Base-by-base conservation (phyloP, 495 filamentous ascomycete genomes). In the Penicillium mononematosum region DNA sequence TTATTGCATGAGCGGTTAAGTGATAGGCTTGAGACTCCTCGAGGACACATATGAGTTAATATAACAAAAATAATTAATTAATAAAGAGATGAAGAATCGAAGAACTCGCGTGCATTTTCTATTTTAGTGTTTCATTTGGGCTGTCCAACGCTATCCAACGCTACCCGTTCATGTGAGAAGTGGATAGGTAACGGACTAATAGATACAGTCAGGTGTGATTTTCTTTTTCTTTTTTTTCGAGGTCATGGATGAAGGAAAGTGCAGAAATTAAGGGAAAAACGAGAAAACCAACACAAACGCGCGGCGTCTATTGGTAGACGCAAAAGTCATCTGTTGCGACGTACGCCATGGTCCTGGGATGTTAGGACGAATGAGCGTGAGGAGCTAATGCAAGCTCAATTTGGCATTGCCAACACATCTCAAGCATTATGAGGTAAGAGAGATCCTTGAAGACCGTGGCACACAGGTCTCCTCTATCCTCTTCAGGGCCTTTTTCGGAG, bases 301-400 rank as follows among this genome's bases (percentile, higher is more conserved):
- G 58, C 58, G 29, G 60, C 63, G 63, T 68, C 63, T 66, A 68
- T 68, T 68, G 66, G 66, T 59, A 55, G 61, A 66, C 42, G 46
- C 43, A 55, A 55, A 16, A 56, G 63, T 66, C 66, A 66, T 45
- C 58, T 64, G 66, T 58, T 63, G 58, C 55, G 59, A 61, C 60
- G 53, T 56, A 52, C 49, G 63, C 63, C 66, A 54, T 63, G 60
- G 63, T 54, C 52, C 50, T 56, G 63, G 66, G 50, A 43, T 55
- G 1, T 1, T 10, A 10, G 14, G 20, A 20, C 66, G 55, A 68
- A 68, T 68, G 34, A 61, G 49, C 44, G 45, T 10, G 5, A 29
- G 1, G 55, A 43, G 50, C 60, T 66, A 67, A 67, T 65, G 58
- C 58, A 48, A 45, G 58, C 63, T 66, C 62, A 63, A 66, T 61